Conservation (phyloP, 129 eudicot genomes). For the Heracleum sosnowskyi region DNA sequence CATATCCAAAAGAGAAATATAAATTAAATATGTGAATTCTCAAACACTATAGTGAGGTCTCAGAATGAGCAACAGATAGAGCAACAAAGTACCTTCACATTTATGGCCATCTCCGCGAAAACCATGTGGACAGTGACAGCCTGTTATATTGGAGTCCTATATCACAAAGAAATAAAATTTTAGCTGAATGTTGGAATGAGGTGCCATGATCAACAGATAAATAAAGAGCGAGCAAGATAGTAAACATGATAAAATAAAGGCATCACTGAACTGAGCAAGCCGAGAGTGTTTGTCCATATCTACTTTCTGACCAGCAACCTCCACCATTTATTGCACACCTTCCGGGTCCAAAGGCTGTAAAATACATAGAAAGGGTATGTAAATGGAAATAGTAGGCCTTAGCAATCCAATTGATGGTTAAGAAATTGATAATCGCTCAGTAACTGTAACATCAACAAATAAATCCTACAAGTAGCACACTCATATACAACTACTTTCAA, state of each 20-base stretch:
- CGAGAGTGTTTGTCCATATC: constrained; percentile 48
- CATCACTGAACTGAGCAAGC: constrained; percentile 72
- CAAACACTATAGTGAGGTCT: background rate
- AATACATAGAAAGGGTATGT: constrained; percentile 1
- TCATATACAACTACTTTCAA: background rate
- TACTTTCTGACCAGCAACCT: constrained; percentile 84
- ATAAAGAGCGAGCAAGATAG: background rate
- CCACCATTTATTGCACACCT: constrained; percentile 76
- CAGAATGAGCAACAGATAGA: background rate
- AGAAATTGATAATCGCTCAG: background rate
- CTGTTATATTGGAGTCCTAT: constrained; percentile 55
- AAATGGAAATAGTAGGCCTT: background rate
- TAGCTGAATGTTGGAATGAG: background rate
- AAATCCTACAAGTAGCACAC: background rate
- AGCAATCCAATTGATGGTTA: background rate
- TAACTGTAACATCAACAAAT: background rate
- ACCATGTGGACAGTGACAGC: constrained; percentile 84
- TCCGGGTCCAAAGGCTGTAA: constrained; percentile 84
- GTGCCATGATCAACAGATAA: background rate
- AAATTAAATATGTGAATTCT: background rate
- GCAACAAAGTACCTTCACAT: constrained; percentile 48
- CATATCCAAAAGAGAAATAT: background rate
- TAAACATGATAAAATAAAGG: too few relatives aligned
- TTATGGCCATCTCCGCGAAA: constrained; percentile 74
- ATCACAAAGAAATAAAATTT: background rate